Evolutionary conservation across 129 eudicot genomes (phyloP).

Genomic region (Ambrosia trifida): DNA sequence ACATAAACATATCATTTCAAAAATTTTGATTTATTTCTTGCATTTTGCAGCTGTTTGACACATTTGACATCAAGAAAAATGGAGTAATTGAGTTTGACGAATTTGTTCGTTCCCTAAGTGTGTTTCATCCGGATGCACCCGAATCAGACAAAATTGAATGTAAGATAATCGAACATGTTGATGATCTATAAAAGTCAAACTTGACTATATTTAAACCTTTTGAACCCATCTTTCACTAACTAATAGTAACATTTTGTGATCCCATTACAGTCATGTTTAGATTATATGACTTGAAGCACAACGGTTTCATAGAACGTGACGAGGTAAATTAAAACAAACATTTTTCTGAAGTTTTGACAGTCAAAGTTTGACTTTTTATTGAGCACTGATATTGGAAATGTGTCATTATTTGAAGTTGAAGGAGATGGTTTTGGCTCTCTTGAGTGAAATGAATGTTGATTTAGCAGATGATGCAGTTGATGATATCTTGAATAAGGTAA

Average conservation of each 20-base stretch:
- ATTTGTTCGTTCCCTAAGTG: slow-evolving; percentile 72
- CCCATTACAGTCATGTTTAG: slow-evolving; percentile 66
- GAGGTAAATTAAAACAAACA: slow-evolving; percentile 49
- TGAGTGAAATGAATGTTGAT: slow-evolving; percentile 56
- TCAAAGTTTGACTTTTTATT: slow-evolving; percentile 26
- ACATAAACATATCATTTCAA: neutral
- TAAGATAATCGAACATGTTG: slow-evolving; percentile 34
- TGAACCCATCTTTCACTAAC: neutral
- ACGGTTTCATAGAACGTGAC: slow-evolving; percentile 80
- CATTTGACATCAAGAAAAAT: slow-evolving; percentile 71
- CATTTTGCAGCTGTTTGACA: slow-evolving; percentile 61
- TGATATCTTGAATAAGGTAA: slow-evolving; percentile 73
- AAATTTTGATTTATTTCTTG: slow-evolving; percentile 14
- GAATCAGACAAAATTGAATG: slow-evolving; percentile 67
- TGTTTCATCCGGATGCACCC: slow-evolving; percentile 80
- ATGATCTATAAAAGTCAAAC: slow-evolving; percentile 11
- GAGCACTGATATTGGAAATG: slow-evolving; percentile 18
- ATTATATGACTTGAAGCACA: slow-evolving; percentile 67
- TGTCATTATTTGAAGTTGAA: slow-evolving; percentile 47
- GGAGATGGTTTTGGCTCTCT: slow-evolving; percentile 72
- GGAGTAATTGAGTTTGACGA: slow-evolving; percentile 88
- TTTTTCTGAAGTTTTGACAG: neutral
- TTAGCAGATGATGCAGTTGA: slow-evolving; percentile 67
- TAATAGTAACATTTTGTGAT: slow-evolving; percentile 11
- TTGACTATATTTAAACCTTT: neutral